These are phyloP conservation scores for Vitellaria paradoxa DNA, from an alignment of 179 eudicot species.

Conservation along the genomic window DNA sequence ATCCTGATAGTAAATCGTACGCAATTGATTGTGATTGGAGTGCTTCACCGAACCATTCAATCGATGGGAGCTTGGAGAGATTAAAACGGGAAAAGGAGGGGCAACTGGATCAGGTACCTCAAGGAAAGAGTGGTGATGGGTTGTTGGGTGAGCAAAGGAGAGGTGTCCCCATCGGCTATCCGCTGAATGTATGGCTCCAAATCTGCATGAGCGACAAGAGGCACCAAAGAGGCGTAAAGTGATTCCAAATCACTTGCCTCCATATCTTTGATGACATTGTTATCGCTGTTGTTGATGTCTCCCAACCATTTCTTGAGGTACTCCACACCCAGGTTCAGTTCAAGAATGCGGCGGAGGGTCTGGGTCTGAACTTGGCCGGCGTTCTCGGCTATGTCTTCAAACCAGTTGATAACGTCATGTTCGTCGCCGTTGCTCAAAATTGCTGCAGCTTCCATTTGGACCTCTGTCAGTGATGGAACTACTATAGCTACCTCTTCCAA, in stretches of 20 bases:
- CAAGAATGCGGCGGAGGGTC: slow-evolving; percentile 47
- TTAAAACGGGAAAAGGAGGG: background rate
- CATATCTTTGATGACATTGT: slow-evolving; percentile 15
- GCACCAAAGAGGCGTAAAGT: slow-evolving; percentile 51
- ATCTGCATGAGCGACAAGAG: slow-evolving; percentile 64
- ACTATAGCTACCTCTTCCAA: background rate
- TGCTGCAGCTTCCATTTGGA: slow-evolving; percentile 4
- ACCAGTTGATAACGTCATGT: slow-evolving; percentile 31
- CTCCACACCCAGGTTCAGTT: slow-evolving; percentile 47
- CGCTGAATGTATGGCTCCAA: slow-evolving; percentile 67
- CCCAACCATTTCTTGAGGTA: slow-evolving; percentile 55
- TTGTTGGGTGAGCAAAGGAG: slow-evolving; percentile 58
- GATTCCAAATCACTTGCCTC: slow-evolving; percentile 44
- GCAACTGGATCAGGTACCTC: slow-evolving; percentile 27
- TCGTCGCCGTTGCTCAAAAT: background rate
- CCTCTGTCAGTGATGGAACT: background rate
- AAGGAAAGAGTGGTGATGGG: slow-evolving; percentile 66
- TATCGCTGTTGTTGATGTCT: slow-evolving; percentile 2
- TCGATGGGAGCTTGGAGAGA: no score
- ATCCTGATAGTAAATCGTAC: no score
- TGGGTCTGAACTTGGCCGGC: slow-evolving; percentile 42
- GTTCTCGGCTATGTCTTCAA: slow-evolving; percentile 43
- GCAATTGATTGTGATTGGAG: no score
- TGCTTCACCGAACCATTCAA: no score
- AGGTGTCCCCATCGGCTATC: slow-evolving; percentile 57